Conservation (phyloP, 257 asterid species). For the Nicotiana knightiana region DNA sequence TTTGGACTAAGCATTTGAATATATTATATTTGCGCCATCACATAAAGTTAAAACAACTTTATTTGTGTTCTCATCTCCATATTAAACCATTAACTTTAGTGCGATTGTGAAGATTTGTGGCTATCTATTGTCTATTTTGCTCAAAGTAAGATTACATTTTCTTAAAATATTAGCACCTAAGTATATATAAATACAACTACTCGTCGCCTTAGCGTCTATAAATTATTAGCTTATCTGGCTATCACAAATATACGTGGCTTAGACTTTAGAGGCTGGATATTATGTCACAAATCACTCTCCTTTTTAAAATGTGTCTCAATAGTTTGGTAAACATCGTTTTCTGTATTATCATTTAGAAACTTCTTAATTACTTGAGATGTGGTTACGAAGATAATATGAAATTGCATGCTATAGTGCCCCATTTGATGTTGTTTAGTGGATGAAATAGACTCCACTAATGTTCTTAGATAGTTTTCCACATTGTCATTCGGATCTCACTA, state of each 20-base stretch:
- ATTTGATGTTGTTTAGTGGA: background rate
- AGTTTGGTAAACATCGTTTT: conserved; percentile 29
- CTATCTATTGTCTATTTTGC: background rate
- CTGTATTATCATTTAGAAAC: background rate
- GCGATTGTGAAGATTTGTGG: conserved; percentile 1
- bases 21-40: background rate
- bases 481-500: background rate
- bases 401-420: background rate
- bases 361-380: background rate
- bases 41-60: background rate
- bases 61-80: background rate
- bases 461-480: background rate
- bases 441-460: background rate
- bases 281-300: conserved; percentile 4
- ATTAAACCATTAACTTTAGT: background rate
- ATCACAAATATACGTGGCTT: background rate
- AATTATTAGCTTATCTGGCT: background rate
- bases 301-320: background rate
- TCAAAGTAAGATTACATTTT: background rate
- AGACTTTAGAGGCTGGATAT: background rate
- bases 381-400: background rate
- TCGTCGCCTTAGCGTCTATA: background rate
- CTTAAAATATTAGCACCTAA: background rate
- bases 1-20: background rate
- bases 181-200: background rate